Evolutionary conservation across 495 filamentous ascomycete genomes (phyloP), one percentile per base, ranked within the genome.

Genomic region (Beverwykella pulmonaria): DNA sequence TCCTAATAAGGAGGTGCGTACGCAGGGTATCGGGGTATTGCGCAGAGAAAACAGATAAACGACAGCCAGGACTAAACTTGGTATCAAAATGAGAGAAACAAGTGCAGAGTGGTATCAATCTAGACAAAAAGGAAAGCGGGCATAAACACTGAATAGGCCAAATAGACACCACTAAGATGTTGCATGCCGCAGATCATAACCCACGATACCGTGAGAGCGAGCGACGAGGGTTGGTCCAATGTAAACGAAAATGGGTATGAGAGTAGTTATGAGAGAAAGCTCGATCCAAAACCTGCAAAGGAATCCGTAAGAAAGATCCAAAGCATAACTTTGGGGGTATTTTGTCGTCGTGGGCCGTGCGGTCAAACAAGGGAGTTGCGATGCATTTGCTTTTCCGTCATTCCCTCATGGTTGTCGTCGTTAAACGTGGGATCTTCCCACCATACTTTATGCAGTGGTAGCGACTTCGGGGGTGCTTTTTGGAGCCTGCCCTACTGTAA

Each of bases 371-470:
- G 65, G 46, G 65, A 65, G 61, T 46, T 61, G 65, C 57, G 61
- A 41, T 70, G 58, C 60, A 65, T 66, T 71, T 62, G 67, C 64
- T 70, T 72, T 67, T 65, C 70, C 70, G 66, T 69, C 66, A 72
- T 72, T 67, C 66, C 70, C 32, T 72, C 70, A 62, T 72, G 65
- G 62, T 62, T 65, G 57, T 72, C 70, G 62, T 72, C 36, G 57
- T 44, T 2, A 44, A 69, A 30, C 17, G 61, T 62, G 20, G 69
- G 69, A 48, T 71, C 65, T 61, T 72, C 66, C 70, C 66, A 69
- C 70, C 70, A 68, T 46, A 69, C 70, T 69, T 75, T 80, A 83
- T 55, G 79, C 78, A 49, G 81, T 73, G 22, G 79, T 73, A 62
- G 78, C 67, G 55, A 80, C 79, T 57, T 77, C 26, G 12, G 73